Evolutionary conservation across 345 rosid species (phyloP), one percentile per base, ranked within the genome.

Genomic region (Eucalyptus lansdowneana): DNA sequence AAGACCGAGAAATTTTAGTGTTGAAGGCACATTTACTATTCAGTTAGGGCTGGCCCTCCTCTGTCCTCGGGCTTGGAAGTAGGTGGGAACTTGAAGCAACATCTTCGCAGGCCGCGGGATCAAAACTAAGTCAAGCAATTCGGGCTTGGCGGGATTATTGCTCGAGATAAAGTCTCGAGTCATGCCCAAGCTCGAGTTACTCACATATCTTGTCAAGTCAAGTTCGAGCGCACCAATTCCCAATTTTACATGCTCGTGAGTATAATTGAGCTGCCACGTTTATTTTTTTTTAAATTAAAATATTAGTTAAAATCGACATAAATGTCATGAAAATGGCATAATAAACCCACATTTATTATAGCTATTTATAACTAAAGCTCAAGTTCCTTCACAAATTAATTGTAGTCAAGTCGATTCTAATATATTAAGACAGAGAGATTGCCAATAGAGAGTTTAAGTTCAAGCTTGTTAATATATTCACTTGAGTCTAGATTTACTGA

Each of bases 381-480:
- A 0, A 60, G 67, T 12, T 60, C 67, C 67, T 24, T 60, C 14
- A 25, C 14, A 25, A 25, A 60, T 60, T 60, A 27, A 60, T 25
- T 25, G n/a, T 25, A 60, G n/a, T 60, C 0, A 1, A 21, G 27
- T 24, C 0, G 1, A 56, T 56, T 56, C 25, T 56, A 24, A 60
- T 60, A 58, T 58, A 25, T 25, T 24, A 0, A 56, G 11, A 9
- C 4, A 56, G 5, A 22, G 54, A 51, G 54, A 51, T 51, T 15
- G 4, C 21, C 54, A 51, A 51, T 6, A 51, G 22, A 8, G 27
- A 22, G 60, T 56, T 56, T 56, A 56, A 22, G 6, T 8, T 54
- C 1, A 54, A 54, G 11, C 5, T 0, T 0, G 25, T 21, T 1
- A 54, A 19, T 54, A 54, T 54, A 54, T 54, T 54, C 25, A 21